Evolutionary conservation across 306 rosid species (phyloP), one percentile per base, ranked within the genome.

Genomic region (Rosa rugosa): DNA sequence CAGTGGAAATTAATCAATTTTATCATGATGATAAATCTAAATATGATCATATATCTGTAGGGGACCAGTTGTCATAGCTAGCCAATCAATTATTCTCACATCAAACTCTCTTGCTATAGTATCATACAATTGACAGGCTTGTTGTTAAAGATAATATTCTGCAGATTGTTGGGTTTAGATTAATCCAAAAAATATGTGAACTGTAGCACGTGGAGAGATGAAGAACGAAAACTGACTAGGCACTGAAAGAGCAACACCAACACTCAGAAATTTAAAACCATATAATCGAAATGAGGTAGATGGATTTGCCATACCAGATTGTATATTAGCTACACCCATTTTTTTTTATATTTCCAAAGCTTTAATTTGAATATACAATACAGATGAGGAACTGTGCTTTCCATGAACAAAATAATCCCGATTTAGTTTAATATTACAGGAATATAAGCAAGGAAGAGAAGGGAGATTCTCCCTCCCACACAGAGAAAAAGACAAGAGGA

Each of bases 391-490:
- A 34, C 69, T 64, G 22, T 34, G 40, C 40, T 62, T 62, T 62
- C 40, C 69, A 31, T 64, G 69, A 6, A 16, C 47, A 66, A 40
- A 65, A 40, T 68, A 46, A 73, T 74, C 49, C 71, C 47, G 67
- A 62, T 59, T 79, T 69, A 27, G 36, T 42, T 25, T 75, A 23
- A 59, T 25, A 42, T 59, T 75, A 59, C 78, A 74, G 59, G 82
- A 80, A 80, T 25, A 75, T 17, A 18, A 67, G 49, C 70, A 67
- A 42, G 75, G 72, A 63, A 81, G 59, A 74, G 63, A 73, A 83
- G 60, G 79, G 65, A 78, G 76, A 76, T 79, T 84, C 82, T 83
- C 80, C 65, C 83, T 84, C 79, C 77, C 65, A 73, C 44, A 31
- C 12, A 40, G 78, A 69, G 72, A 67, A 75, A 80, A 71, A 81